phyloP scores from a whole-genome alignment of 2,329 filamentous ascomycete species.

The Fusarium tanahbumbuense region DNA sequence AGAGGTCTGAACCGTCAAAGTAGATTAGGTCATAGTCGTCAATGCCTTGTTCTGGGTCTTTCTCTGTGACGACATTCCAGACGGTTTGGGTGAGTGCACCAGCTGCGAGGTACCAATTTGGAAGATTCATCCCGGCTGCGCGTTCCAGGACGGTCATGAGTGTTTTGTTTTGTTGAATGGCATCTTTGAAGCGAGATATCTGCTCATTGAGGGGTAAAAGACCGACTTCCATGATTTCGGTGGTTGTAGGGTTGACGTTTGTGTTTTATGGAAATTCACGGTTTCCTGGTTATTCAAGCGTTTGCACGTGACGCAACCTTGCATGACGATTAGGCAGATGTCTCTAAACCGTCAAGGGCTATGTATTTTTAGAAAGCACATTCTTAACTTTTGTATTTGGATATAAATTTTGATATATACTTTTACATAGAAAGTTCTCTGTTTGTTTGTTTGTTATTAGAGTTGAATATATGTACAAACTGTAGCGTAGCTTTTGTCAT shows the following conservation, averaged over 20 bases:
- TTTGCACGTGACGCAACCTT: constrained; percentile 9
- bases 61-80: constrained; percentile 50
- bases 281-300: too few relatives aligned
- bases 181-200: constrained; percentile 36
- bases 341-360: not conserved
- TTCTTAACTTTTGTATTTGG: fast-evolving
- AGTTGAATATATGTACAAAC: not conserved
- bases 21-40: constrained; percentile 55
- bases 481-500: not conserved
- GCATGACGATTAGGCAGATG: not conserved
- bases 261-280: constrained; percentile 9
- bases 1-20: constrained; percentile 49
- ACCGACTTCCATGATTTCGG: constrained; percentile 23
- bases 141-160: constrained; percentile 46
- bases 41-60: constrained; percentile 50
- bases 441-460: not conserved
- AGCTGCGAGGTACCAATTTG: constrained; percentile 53
- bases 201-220: constrained; percentile 47
- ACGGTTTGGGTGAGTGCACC: constrained; percentile 54
- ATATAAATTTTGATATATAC: fast-evolving
- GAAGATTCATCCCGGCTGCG: constrained; percentile 44
- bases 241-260: not conserved
- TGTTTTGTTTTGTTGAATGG: constrained; percentile 46
- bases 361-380: not conserved
- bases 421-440: fast-evolving